Base-by-base conservation (phyloP, 2,329 filamentous ascomycete species). In the Claviceps cyperi region DNA sequence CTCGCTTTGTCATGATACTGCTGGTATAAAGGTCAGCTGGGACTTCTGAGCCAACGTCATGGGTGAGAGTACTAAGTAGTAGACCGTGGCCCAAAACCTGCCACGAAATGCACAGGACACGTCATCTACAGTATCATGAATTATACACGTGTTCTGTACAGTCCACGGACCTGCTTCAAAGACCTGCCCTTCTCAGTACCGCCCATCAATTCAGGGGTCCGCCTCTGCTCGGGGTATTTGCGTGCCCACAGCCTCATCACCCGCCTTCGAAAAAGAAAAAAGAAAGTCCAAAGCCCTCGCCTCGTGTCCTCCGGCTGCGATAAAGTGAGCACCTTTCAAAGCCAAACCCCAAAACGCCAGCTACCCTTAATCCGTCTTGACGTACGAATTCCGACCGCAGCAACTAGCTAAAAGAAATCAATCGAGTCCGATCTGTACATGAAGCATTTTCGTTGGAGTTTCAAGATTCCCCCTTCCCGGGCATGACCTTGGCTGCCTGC, bases 401-500 rank as follows among this genome's bases (percentile, higher is more conserved):
- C 13, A 28, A 21, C 19, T 7, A 11, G 9, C 11, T 11, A 32
- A 32, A 32, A 32, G 1, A 43, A 22, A n/a, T 14, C 22, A 15
- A 28, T n/a, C 38, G 19, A 36, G 36, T 7, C 35, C 13, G 4
- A 17, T 36, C 8, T 4, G 5, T 39, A 32, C 5, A 28, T 41
- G 14, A 43, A 43, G 3, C 38, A 43, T 43, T n/a, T 15, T 45
- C 2, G 15, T 47, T 22, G 19, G 19, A 13, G 22, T n/a, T 24
- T 50, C 36, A 57, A 6, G 51, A 14, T n/a, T 78, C 75, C 46
- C 73, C 71, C 64, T 78, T 78, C 22, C 78, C 76, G 4, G 78
- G 73, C 67, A 78, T 83, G 44, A 83, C 89, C 72, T 97, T 97
- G 45, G 89, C 88, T 1, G 90, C 91, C 68, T 95, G 89, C 15